Evolutionary conservation across 441 rosid species (phyloP).

Genomic region (Theobroma grandiflorum): DNA sequence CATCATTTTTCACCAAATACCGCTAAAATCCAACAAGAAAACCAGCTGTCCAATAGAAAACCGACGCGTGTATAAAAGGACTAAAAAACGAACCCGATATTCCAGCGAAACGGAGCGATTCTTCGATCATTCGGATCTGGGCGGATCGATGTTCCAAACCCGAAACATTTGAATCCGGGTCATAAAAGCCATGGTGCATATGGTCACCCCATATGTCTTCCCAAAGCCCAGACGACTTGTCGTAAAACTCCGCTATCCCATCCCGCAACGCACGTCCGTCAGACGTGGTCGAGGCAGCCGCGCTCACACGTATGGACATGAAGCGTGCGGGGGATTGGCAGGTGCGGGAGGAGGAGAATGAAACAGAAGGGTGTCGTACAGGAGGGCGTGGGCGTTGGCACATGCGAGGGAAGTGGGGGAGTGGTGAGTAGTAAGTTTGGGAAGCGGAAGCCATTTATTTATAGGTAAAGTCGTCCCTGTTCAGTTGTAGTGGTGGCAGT

Average conservation of each 20-base stretch:
- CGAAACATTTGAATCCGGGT: constrained; percentile 44
- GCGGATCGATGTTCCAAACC: constrained; percentile 66
- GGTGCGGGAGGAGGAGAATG: background rate
- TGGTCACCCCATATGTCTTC: constrained; percentile 95
- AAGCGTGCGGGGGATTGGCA: background rate
- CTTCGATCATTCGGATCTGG: constrained; percentile 91
- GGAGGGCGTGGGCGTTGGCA: background rate
- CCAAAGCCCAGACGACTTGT: constrained; percentile 85
- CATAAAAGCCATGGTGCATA: constrained; percentile 94
- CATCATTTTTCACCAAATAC: no score
- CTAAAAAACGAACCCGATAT: constrained; percentile 50
- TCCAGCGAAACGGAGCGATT: constrained; percentile 75
- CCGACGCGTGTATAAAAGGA: background rate
- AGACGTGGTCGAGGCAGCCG: background rate
- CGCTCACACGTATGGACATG: background rate
- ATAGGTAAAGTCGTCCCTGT: background rate
- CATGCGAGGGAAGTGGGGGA: background rate
- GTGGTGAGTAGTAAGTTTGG: background rate
- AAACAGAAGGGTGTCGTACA: background rate
- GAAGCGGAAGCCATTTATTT: background rate
- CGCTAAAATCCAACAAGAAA: background rate
- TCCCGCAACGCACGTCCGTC: constrained; percentile 39
- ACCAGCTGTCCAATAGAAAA: background rate
- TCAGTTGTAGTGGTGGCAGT: background rate
- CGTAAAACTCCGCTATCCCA: constrained; percentile 84